phyloP scores from a whole-genome alignment of 805 yeast species.

The Metschnikowia sp. region DNA sequence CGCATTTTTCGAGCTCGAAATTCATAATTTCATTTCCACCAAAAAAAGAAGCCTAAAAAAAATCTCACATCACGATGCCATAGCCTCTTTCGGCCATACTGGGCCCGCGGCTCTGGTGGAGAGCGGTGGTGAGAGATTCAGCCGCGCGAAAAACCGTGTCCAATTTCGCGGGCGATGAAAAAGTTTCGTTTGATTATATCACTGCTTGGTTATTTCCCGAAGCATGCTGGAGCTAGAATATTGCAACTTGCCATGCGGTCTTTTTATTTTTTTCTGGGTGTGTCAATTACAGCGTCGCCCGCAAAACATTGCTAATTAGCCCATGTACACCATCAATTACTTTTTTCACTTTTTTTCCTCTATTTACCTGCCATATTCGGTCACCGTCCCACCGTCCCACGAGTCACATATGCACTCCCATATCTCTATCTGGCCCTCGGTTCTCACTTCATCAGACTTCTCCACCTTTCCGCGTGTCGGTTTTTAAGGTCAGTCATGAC shows the following conservation, averaged over 20 bases:
- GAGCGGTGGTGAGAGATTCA: slow-evolving; percentile 1
- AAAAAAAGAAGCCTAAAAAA: no score
- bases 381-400: no score
- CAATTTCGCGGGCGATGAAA: slow-evolving; percentile 8
- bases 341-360: no score
- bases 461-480: background rate
- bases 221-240: slow-evolving; percentile 2
- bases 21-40: no score
- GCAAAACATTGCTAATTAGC: background rate
- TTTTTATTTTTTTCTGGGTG: background rate
- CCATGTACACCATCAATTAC: no score
- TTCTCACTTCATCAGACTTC: background rate
- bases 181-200: slow-evolving; percentile 4
- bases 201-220: background rate
- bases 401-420: no score
- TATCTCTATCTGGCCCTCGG: slow-evolving; percentile 1
- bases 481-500: no score
- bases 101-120: slow-evolving; percentile 2
- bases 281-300: background rate
- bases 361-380: no score
- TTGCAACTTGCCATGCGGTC: background rate
- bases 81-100: background rate
- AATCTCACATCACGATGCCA: background rate
- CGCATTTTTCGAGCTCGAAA: no score
- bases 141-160: slow-evolving; percentile 1